phyloP scores from a whole-genome alignment of 352 stramenopile genomes.

The Pythium myriotylum region DNA sequence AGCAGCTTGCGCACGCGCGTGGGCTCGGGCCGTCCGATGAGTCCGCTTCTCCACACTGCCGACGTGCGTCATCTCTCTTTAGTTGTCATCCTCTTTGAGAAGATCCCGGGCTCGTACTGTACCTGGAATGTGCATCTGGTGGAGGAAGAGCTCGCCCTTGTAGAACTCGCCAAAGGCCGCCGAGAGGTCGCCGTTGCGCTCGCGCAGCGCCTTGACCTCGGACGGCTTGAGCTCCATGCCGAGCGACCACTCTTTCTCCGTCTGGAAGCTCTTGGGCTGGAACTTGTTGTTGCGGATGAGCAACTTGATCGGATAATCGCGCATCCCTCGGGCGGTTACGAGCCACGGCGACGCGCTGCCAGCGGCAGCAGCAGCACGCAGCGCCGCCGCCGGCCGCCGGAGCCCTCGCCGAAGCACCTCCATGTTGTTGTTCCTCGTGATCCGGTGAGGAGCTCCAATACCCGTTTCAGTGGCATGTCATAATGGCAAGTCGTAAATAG shows the following conservation, averaged over 20 bases:
- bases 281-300: conserved; percentile 74
- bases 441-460: not conserved
- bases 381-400: not conserved
- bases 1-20: conserved; percentile 75
- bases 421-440: not conserved
- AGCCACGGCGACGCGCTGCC: not conserved
- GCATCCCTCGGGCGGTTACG: conserved; percentile 29
- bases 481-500: conserved; percentile 19
- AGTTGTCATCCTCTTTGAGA: too few species aligned
- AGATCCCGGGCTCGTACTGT: too few species aligned
- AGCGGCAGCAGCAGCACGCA: not conserved
- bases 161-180: conserved; percentile 79
- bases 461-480: conserved; percentile 25
- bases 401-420: conserved; percentile 5
- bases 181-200: conserved; percentile 68
- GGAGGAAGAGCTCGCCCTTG: conserved; percentile 69
- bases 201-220: conserved; percentile 77
- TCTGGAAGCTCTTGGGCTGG: conserved; percentile 45
- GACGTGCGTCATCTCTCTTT: too few species aligned
- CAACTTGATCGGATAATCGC: conserved; percentile 63
- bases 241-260: conserved; percentile 79
- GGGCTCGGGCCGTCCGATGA: conserved; percentile 74
- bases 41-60: conserved; percentile 65
- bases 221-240: conserved; percentile 72
- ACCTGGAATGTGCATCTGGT: conserved; percentile 81